Evolutionary conservation across 140 eudicot species (phyloP).

Genomic region (Ambrosia hybrid): DNA sequence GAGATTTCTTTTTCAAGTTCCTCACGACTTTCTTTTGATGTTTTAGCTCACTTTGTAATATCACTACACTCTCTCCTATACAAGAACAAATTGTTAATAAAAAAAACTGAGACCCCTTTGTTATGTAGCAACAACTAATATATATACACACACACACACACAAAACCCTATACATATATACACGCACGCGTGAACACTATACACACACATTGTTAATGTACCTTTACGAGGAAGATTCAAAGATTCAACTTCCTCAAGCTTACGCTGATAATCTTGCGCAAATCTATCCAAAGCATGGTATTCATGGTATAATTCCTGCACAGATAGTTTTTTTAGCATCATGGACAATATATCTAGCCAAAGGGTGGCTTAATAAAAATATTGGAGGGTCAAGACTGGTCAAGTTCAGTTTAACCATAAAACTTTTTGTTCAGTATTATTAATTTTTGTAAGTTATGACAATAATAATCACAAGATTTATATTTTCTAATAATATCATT

Average conservation of each 20-base stretch:
- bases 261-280: conserved; percentile 77
- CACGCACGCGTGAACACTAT: background rate
- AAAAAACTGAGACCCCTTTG: background rate
- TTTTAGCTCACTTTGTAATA: conserved; percentile 83
- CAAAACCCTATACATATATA: background rate
- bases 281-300: conserved; percentile 80
- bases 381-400: background rate
- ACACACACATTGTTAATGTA: conserved; percentile 12
- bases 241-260: conserved; percentile 80
- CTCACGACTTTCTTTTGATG: conserved; percentile 78
- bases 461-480: too few species aligned
- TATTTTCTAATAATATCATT: too few species aligned
- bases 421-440: too few species aligned
- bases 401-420: background rate
- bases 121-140: background rate
- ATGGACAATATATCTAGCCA: conserved; percentile 6
- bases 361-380: background rate
- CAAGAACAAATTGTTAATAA: conserved; percentile 19
- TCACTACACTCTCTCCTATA: conserved; percentile 72
- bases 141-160: background rate
- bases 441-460: too few species aligned
- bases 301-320: conserved; percentile 92
- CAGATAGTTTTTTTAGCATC: conserved; percentile 9
- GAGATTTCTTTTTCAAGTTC: conserved; percentile 88
- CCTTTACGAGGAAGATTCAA: conserved; percentile 86